Evolutionary conservation across 148 eudicot genomes (phyloP).

Genomic region (Fagopyrum esculentum): DNA sequence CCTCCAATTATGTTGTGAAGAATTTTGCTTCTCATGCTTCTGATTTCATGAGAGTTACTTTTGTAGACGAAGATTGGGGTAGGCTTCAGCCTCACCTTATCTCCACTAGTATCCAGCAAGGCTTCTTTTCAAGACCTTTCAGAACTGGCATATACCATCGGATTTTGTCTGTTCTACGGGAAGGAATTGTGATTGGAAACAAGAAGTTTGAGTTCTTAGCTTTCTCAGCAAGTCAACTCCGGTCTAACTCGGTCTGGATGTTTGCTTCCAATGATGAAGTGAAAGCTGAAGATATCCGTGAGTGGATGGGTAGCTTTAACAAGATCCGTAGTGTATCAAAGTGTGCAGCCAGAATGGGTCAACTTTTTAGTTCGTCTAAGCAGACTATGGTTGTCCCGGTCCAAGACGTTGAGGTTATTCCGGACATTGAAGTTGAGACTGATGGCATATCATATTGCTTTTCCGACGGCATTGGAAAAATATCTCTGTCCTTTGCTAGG

Average conservation of each 20-base stretch:
- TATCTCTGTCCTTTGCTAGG: conserved; percentile 72
- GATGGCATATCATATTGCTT: conserved; percentile 81
- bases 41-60: conserved; percentile 83
- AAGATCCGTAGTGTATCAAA: conserved; percentile 89
- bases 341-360: conserved; percentile 99
- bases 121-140: conserved; percentile 64
- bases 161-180: conserved; percentile 61
- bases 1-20: conserved; percentile 85
- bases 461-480: conserved; percentile 96
- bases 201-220: conserved; percentile 83
- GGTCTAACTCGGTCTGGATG: conserved; percentile 96
- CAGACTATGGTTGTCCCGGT: conserved; percentile 70
- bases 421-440: conserved; percentile 63
- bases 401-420: conserved; percentile 69
- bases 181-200: conserved; percentile 72
- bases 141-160: conserved; percentile 64
- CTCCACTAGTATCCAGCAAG: conserved; percentile 50
- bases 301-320: conserved; percentile 97
- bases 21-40: conserved; percentile 69
- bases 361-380: conserved; percentile 76
- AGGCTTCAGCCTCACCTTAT: conserved; percentile 51
- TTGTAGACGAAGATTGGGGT: conserved; percentile 98
- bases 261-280: conserved; percentile 88
- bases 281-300: conserved; percentile 68
- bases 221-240: conserved; percentile 93